phyloP scores from a whole-genome alignment of 2,329 filamentous ascomycete genomes.

The Colletotrichum tamarilloi region DNA sequence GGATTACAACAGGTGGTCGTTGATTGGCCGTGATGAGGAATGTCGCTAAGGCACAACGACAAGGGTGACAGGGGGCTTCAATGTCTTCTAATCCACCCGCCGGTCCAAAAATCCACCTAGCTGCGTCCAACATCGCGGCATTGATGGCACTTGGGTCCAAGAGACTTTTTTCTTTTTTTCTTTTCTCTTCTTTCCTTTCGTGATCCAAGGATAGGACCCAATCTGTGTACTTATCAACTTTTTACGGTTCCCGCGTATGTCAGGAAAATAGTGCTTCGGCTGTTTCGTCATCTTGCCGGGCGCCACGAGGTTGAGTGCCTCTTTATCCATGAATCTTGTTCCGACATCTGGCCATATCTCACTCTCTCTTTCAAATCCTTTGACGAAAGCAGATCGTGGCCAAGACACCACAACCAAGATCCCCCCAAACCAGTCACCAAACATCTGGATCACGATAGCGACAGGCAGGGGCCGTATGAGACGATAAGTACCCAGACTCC shows the following conservation, averaged over 20 bases:
- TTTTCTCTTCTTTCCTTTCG: not conserved
- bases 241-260: not conserved
- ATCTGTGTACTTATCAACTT: not conserved
- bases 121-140: conserved; percentile 29
- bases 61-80: conserved; percentile 3
- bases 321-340: not conserved
- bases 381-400: not conserved
- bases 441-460: conserved; percentile 2
- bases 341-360: not conserved
- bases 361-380: not conserved
- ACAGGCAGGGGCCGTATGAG: conserved; percentile 20
- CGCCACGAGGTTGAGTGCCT: not conserved
- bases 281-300: not conserved
- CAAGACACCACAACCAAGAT: conserved; percentile 3
- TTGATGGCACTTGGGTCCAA: conserved; percentile 22
- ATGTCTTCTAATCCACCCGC: conserved; percentile 9
- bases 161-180: conserved; percentile 1
- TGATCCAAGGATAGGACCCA: not conserved
- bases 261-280: not conserved
- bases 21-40: conserved; percentile 24
- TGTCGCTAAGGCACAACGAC: conserved; percentile 16
- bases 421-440: not conserved
- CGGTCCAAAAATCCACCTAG: conserved; percentile 12
- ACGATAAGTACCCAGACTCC: not conserved
- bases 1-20: conserved; percentile 34